phyloP scores from a whole-genome alignment of 106 monocot species.

The Dendrobium nobile region DNA sequence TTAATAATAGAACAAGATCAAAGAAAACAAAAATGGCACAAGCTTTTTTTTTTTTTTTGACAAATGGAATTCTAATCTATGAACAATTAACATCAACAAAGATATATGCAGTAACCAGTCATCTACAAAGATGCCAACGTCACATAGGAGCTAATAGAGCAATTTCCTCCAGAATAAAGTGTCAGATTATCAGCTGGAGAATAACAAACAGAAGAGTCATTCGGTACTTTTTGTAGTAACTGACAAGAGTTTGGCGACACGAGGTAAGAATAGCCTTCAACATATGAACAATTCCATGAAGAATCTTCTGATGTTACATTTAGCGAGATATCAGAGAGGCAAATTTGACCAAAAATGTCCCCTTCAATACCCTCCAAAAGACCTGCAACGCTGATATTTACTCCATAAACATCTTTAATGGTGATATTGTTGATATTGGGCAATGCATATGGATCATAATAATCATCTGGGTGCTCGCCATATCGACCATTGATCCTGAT shows the following conservation, averaged over 20 bases:
- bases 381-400: constrained; percentile 41
- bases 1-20: not conserved
- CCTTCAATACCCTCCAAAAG: constrained; percentile 53
- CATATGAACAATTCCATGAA: constrained; percentile 60
- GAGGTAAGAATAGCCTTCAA: constrained; percentile 51
- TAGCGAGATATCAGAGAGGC: constrained; percentile 46
- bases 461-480: constrained; percentile 67
- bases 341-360: constrained; percentile 51
- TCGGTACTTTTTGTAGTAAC: constrained; percentile 21
- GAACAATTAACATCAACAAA: not conserved
- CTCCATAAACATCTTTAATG: constrained; percentile 37
- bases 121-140: constrained; percentile 27
- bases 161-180: not conserved
- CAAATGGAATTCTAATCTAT: constrained; percentile 4
- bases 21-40: constrained; percentile 3
- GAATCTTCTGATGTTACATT: constrained; percentile 21
- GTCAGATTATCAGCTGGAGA: constrained; percentile 3
- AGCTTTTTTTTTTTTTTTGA: not conserved
- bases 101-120: not conserved
- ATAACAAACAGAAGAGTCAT: constrained; percentile 38
- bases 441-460: constrained; percentile 43
- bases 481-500: constrained; percentile 53
- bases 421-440: constrained; percentile 43
- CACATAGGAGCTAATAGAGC: not conserved
- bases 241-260: constrained; percentile 57